These are phyloP conservation scores for Staphylotrichum tortipilum DNA, from an alignment of 495 filamentous ascomycete genomes.

Conservation along the genomic window DNA sequence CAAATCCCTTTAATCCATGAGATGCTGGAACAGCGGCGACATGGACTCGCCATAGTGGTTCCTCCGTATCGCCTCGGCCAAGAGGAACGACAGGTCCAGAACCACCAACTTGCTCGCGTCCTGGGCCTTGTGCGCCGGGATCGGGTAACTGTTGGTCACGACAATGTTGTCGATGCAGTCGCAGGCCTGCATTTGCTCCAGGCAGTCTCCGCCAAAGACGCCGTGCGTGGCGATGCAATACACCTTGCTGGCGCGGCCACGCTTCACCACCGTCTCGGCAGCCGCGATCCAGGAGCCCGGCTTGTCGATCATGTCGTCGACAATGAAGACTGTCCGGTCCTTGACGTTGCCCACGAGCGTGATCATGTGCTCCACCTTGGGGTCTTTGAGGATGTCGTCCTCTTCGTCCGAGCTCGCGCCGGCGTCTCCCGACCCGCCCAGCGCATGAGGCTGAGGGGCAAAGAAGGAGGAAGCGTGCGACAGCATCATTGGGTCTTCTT, in stretches of 20 bases:
- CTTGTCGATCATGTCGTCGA: constrained; percentile 99
- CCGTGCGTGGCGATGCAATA: constrained; percentile 98
- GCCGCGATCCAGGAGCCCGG: constrained; percentile 94
- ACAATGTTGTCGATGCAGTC: constrained; percentile 88
- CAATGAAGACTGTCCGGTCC: constrained; percentile 77
- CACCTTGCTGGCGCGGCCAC: constrained; percentile 82
- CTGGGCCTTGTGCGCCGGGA: constrained; percentile 58
- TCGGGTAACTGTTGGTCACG: constrained; percentile 94
- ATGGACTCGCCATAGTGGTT: constrained; percentile 91
- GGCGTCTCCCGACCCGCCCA: constrained; percentile 77
- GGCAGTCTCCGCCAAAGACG: constrained; percentile 79
- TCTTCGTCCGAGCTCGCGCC: constrained; percentile 80
- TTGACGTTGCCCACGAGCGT: constrained; percentile 91
- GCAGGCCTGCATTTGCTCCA: constrained; percentile 85
- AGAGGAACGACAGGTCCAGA: constrained; percentile 76
- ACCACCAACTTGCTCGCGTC: constrained; percentile 76
- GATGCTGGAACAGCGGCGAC: constrained; percentile 73
- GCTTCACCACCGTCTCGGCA: constrained; percentile 94
- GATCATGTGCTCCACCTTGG: constrained; percentile 81
- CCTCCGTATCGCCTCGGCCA: constrained; percentile 86
- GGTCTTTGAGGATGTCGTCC: constrained; percentile 63
- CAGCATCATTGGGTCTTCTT: constrained; percentile 52
- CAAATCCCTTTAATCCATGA: constrained; percentile 48
- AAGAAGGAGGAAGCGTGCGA: constrained; percentile 50
- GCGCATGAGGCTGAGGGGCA: constrained; percentile 49